A percentile compares a stretch with the other conserved stretches of the same genome.
phyloP scores from a whole-genome alignment of 2,329 filamentous ascomycete species.

The Xylariaceae sp. region DNA sequence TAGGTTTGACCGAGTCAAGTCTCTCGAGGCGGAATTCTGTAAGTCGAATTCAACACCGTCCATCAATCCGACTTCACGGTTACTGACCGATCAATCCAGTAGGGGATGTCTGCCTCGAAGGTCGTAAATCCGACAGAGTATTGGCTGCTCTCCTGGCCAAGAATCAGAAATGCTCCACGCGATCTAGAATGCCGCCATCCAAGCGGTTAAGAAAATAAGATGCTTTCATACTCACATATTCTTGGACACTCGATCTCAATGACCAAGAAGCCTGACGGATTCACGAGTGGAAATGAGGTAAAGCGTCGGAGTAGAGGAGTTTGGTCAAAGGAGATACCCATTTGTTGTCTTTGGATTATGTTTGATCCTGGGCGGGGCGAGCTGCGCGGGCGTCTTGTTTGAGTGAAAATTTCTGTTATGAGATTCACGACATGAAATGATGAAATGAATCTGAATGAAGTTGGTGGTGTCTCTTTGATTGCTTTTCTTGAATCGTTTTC shows the following conservation, averaged over 20 bases:
- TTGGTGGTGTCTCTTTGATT: conserved; percentile 2
- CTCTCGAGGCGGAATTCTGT: conserved; percentile 25
- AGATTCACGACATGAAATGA: conserved; percentile 18
- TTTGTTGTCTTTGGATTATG: conserved; percentile 24
- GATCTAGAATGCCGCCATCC: conserved; percentile 17
- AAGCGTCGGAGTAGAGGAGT: conserved; percentile 25
- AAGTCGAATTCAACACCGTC: conserved; percentile 12
- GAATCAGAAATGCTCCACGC: conserved; percentile 22
- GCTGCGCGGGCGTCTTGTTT: conserved; percentile 15
- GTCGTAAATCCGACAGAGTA: conserved; percentile 21
- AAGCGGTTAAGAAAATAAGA: conserved; percentile 24
- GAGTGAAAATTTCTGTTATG: conserved; percentile 23
- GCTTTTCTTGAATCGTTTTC: conserved; percentile 5
- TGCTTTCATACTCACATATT: conserved; percentile 5
- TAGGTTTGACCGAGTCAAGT: conserved; percentile 23
- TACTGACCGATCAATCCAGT: conserved; percentile 17
- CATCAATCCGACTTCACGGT: neutral
- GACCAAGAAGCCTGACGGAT: conserved; percentile 6
- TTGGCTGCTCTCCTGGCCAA: conserved; percentile 24
- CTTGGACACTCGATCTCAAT: conserved; percentile 3
- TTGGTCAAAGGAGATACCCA: conserved; percentile 31
- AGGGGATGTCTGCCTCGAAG: conserved; percentile 17
- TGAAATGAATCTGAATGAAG: conserved; percentile 7
- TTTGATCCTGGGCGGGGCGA: conserved; percentile 22
- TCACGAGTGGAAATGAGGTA: conserved; percentile 7